Evolutionary conservation across 441 rosid species (phyloP), one percentile per base, ranked within the genome.

Genomic region (Manihot esculenta): DNA sequence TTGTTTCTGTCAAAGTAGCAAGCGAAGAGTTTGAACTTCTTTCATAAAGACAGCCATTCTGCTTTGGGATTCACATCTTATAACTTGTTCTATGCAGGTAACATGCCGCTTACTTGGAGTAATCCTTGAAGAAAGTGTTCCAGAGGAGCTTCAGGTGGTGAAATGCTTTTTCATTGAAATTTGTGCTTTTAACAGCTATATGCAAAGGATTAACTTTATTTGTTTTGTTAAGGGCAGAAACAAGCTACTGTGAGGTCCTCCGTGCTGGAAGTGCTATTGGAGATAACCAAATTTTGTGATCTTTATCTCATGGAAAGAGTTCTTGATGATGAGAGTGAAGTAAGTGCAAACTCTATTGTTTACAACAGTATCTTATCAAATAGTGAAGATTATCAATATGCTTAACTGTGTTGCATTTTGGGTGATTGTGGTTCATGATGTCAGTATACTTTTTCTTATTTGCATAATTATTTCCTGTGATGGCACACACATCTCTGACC

Each of bases 241-340:
- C 92, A 89, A 89, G 97, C 84, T 65, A 95, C 98, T 24, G 96
- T 95, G 72, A 89, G 82, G 80, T 85, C 95, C 70, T 89, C 97
- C 38, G 97, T 86, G 72, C 78, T 95, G 82, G 97, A 95, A 81
- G 93, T 93, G 72, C 88, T 95, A 44, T 77, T 91, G 81, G 99
- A 95, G 85, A 88, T 95, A 70, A 84, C 97, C 42, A 95, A 87
- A 80, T 86, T 72, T 77, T 91, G 94, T 79, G 99, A 95, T 82
- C 90, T 95, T 60, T 93, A 95, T 85, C 94, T 93, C 66, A 95
- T 95, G 99, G 99, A 95, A 84, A 88, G 98, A 85, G 98, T 95
- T 77, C 79, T 89, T 73, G 97, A 95, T 48, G 94, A 93, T 57
- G 93, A 89, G 78, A 89, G 94, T 57, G 98, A 95, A 84, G 99